These are phyloP conservation scores for Candida freyschussii DNA, from an alignment of 1,139 yeast species.

Conservation along the genomic window DNA sequence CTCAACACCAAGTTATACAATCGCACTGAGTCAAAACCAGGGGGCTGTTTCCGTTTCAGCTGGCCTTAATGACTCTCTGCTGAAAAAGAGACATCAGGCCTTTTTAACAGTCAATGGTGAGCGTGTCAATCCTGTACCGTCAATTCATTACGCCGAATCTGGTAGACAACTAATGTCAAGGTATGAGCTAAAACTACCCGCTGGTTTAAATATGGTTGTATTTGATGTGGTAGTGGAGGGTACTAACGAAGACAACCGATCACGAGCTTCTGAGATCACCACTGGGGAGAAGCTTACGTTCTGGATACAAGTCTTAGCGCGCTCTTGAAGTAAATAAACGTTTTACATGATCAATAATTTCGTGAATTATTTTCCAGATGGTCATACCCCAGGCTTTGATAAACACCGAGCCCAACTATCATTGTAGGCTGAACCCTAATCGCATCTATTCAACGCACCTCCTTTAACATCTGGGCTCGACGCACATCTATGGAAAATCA, in stretches of 20 bases:
- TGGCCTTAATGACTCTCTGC: constrained; percentile 39
- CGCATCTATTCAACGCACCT: no score
- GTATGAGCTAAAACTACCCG: constrained; percentile 45
- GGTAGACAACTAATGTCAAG: constrained; percentile 35
- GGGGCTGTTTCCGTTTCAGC: constrained; percentile 43
- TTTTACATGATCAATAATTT: no score
- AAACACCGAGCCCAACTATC: no score
- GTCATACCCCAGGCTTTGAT: no score
- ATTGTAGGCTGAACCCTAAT: no score
- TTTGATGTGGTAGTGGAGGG: constrained; percentile 35
- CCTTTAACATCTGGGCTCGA: no score
- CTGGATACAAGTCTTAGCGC: constrained; percentile 27
- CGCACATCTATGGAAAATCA: no score
- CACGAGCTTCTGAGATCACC: constrained; percentile 7
- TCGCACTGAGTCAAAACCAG: constrained; percentile 39
- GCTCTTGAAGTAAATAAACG: no score
- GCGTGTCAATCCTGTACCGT: constrained; percentile 39
- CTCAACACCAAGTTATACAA: constrained; percentile 38
- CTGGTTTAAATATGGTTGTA: constrained; percentile 44
- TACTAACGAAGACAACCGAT: constrained; percentile 10
- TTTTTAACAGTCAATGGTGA: constrained; percentile 46
- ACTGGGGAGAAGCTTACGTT: constrained; percentile 38
- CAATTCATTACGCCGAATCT: constrained; percentile 32
- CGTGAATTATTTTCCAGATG: no score
- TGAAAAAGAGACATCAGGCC: constrained; percentile 39